Percentiles rank a stretch among this genome's conserved stretches.
Conservation (phyloP, 139 green algal genomes). For the Asterochloris erici region DNA sequence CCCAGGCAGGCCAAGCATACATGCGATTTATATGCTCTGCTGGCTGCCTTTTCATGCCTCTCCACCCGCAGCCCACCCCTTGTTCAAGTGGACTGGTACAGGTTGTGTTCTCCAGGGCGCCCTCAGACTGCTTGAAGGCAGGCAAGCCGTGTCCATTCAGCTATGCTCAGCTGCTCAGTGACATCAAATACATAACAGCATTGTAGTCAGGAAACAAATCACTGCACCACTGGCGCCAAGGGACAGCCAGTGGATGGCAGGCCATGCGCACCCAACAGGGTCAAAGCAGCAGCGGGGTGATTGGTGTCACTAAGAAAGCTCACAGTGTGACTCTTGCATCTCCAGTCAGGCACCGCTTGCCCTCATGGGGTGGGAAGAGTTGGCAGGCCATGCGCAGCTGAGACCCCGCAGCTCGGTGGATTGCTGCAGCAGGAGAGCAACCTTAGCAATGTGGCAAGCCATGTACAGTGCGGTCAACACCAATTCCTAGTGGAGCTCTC, state of each 20-base stretch:
- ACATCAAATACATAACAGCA: neutral
- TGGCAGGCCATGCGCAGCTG: constrained; percentile 68
- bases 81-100: no score
- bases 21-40: no score
- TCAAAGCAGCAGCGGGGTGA: no score
- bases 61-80: no score
- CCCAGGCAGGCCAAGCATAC: no score
- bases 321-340: constrained; percentile 52
- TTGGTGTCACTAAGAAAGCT: neutral
- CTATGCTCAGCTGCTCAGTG: no score
- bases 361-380: constrained; percentile 36
- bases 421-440: constrained; percentile 44
- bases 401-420: constrained; percentile 78
- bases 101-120: no score
- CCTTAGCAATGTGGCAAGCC: neutral
- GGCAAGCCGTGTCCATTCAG: no score
- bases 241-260: neutral
- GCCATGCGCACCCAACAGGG: neutral
- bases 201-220: neutral
- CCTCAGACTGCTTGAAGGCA: no score
- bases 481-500: no score
- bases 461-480: no score
- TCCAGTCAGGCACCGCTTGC: constrained; percentile 79
- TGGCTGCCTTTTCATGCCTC: no score
- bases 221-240: neutral